Base-by-base conservation (phyloP, 1,284 basidiomycete genomes). In the Sporisorium sorghi region DNA sequence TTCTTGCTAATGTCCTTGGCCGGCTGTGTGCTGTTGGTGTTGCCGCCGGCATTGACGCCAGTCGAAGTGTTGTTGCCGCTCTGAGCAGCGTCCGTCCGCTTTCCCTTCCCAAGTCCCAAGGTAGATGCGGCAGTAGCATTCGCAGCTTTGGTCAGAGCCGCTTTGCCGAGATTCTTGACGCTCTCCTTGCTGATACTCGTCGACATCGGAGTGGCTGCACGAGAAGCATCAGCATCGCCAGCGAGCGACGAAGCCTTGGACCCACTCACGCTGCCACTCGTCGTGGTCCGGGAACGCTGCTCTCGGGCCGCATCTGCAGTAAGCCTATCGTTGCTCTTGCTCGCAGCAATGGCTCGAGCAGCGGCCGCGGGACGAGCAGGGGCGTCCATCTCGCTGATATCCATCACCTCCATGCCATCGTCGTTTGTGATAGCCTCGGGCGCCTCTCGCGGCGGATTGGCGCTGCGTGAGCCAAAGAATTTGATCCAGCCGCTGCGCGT, bases 361-460 rank as follows among this genome's bases (percentile, higher is more conserved):
- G 53, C 51, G 0, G 60, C 37, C 0, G n/a, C n/a, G n/a, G 58
- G 40, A 10, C 57, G 48, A 33, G 39, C 35, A 9, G 56, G 21
- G 0, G 39, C 54, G 6, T 66, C 63, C 33, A 70, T 70, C 6
- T 68, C 61, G 24, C 75, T 73, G 50, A 82, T 68, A 28, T 79
- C 73, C 80, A 82, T 82, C n/a, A 81, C 76, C 39, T 82, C 80
- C 42, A 76, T 55, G 6, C 66, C 76, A n/a, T 72, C 68, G 15
- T 61, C 63, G 28, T 68, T 56, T 1, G 59, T 59, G 51, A 74
- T 61, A 1, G 48, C 52, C 33, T 59, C 60, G n/a, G 54, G 61
- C 50, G 43, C 57, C 30, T 49, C 52, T 39, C 50, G 48, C 1
- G 61, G 59, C 15, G 58, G 46, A 21, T 71, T 70, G 19, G 78